Evolutionary conservation across 2,329 filamentous ascomycete genomes (phyloP).

Genomic region (Fusarium sublunatum): DNA sequence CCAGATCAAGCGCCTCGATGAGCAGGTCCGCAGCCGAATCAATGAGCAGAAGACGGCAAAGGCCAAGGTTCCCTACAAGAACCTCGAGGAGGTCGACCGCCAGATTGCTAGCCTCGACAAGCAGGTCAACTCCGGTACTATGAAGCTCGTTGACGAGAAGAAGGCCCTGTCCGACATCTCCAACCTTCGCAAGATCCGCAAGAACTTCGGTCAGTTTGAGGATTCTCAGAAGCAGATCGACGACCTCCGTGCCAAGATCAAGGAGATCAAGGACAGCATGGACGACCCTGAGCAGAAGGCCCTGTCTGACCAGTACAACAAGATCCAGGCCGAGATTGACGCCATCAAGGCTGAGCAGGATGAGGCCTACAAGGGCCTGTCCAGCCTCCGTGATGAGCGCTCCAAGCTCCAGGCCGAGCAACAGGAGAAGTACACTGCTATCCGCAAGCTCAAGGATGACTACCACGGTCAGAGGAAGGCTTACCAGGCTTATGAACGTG

Average conservation of each 20-base stretch:
- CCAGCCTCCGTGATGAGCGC: conserved; percentile 84
- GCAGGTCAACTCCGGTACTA: conserved; percentile 86
- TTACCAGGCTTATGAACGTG: conserved; percentile 84
- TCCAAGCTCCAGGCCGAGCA: conserved; percentile 86
- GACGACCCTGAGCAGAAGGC: conserved; percentile 93
- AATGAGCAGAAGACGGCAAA: conserved; percentile 88
- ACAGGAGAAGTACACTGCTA: conserved; percentile 83
- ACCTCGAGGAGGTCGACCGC: conserved; percentile 84
- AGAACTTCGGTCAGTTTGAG: conserved; percentile 88
- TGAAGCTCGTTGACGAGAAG: conserved; percentile 98
- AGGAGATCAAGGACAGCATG: conserved; percentile 86
- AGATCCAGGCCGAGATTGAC: conserved; percentile 89
- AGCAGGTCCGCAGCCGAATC: conserved; percentile 86
- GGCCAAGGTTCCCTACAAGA: conserved; percentile 86
- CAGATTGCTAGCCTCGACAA: conserved; percentile 84
- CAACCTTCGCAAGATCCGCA: conserved; percentile 85
- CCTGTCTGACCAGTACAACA: conserved; percentile 85
- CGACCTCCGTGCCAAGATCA: conserved; percentile 85
- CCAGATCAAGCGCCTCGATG: conserved; percentile 91
- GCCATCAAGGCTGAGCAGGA: conserved; percentile 92
- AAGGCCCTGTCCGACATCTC: conserved; percentile 89
- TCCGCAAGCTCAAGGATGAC: conserved; percentile 89
- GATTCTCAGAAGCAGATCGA: conserved; percentile 89
- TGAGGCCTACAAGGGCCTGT: conserved; percentile 87
- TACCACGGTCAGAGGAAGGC: conserved; percentile 87